phyloP scores from a whole-genome alignment of 352 stramenopile genomes.

The Phytophthora melonis region DNA sequence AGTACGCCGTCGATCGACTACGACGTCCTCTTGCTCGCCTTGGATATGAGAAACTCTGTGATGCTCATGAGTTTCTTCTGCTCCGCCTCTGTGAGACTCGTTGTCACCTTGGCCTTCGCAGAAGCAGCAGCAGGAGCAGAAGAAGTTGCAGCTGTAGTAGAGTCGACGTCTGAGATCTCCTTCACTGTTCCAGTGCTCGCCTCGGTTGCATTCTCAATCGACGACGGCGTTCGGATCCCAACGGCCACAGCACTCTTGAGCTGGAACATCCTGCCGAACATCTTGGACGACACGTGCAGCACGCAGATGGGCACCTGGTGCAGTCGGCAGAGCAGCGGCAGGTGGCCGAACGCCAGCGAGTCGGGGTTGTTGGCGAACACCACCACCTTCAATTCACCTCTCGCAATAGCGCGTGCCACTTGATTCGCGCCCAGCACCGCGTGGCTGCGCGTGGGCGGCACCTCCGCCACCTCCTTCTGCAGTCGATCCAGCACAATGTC shows the following conservation, averaged over 20 bases:
- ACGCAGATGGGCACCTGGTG: conserved; percentile 76
- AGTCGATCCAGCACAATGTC: conserved; percentile 85
- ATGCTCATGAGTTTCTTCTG: conserved; percentile 65
- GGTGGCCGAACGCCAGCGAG: conserved; percentile 61
- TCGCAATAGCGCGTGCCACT: conserved; percentile 53
- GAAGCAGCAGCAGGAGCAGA: too few relatives aligned
- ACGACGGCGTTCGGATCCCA: conserved; percentile 45
- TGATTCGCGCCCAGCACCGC: conserved; percentile 69
- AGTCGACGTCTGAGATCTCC: neutral
- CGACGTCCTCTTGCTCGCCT: conserved; percentile 61
- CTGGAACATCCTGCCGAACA: conserved; percentile 63
- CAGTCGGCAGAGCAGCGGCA: conserved; percentile 75
- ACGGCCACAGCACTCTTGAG: conserved; percentile 67
- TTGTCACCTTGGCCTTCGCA: neutral
- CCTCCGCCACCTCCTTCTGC: conserved; percentile 61
- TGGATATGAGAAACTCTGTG: conserved; percentile 63
- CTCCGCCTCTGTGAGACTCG: conserved; percentile 35
- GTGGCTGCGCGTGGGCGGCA: conserved; percentile 31
- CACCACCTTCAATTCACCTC: conserved; percentile 59
- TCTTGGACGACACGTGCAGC: conserved; percentile 76
- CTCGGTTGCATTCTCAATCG: neutral
- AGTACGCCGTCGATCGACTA: neutral
- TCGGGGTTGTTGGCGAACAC: conserved; percentile 78
- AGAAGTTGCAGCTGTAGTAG: too few relatives aligned
- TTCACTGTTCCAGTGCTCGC: neutral